These are phyloP conservation scores for Durio zibethinus DNA, from an alignment of 345 rosid genomes.

Conservation along the genomic window DNA sequence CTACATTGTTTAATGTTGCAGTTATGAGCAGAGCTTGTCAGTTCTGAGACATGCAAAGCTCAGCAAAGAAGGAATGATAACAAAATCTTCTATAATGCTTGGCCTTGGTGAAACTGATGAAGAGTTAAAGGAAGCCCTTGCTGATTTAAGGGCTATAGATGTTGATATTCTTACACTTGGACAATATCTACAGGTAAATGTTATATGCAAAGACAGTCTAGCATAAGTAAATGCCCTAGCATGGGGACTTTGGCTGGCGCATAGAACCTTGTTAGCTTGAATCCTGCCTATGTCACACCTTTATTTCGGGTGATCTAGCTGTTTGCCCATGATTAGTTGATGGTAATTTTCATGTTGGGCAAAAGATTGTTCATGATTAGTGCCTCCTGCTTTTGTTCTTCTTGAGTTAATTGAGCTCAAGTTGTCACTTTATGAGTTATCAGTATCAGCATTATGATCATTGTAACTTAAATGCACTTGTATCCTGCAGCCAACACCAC, in stretches of 20 bases:
- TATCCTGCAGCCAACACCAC: constrained; percentile 82
- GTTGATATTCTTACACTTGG: constrained; percentile 96
- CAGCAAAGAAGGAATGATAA: constrained; percentile 77
- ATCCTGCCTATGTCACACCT: not conserved
- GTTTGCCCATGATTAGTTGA: not conserved
- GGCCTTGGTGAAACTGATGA: constrained; percentile 97
- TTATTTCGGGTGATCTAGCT: not conserved
- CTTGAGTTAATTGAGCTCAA: constrained; percentile 1
- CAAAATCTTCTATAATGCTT: constrained; percentile 96
- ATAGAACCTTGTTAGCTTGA: not conserved
- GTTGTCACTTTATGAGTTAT: not conserved
- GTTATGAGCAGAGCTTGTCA: constrained; percentile 92
- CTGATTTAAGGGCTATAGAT: constrained; percentile 82
- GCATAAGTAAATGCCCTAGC: not conserved
- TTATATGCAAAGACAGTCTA: not conserved
- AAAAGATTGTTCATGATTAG: not conserved
- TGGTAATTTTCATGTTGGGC: not conserved
- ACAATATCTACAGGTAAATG: constrained; percentile 86
- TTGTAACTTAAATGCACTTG: not conserved
- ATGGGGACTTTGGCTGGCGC: not conserved
- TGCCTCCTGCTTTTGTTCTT: not conserved
- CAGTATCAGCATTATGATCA: not conserved
- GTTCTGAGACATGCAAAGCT: constrained; percentile 84
- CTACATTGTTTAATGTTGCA: constrained; percentile 29
- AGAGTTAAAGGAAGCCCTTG: constrained; percentile 80